Percentiles rank a stretch among this genome's conserved stretches.
Evolutionary conservation across 2,329 filamentous ascomycete genomes (phyloP).

Genomic region (Huntiella bhutanensis): DNA sequence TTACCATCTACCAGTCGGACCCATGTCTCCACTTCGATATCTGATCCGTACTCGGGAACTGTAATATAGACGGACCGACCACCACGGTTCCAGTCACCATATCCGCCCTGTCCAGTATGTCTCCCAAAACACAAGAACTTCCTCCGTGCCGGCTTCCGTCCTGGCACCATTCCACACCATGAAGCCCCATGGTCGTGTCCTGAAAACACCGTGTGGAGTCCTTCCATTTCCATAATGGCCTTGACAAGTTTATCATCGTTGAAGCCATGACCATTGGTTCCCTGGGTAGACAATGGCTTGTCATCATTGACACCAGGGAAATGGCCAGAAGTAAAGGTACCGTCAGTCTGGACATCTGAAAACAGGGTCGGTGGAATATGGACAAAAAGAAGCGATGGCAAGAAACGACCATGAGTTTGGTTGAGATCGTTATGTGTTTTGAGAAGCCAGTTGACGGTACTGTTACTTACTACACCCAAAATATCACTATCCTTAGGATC

Average conservation of each 20-base stretch:
- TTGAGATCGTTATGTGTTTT: conserved; percentile 5
- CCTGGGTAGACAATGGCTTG: conserved; percentile 15
- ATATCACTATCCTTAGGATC: background rate
- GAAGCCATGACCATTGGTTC: conserved; percentile 15
- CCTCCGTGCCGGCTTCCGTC: conserved; percentile 12
- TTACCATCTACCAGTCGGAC: conserved; percentile 38
- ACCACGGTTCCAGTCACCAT: conserved; percentile 44
- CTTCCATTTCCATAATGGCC: conserved; percentile 27
- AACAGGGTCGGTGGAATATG: conserved; percentile 26
- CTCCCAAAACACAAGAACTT: conserved; percentile 36
- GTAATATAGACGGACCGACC: conserved; percentile 28
- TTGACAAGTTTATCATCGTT: conserved; percentile 33
- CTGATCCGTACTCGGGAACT: conserved; percentile 14
- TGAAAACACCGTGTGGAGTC: conserved; percentile 30
- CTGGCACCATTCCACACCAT: conserved; percentile 20
- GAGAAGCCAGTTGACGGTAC: conserved; percentile 7
- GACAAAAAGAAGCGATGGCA: conserved; percentile 30
- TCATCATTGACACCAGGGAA: conserved; percentile 19
- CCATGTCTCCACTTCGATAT: conserved; percentile 35
- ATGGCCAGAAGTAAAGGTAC: conserved; percentile 16
- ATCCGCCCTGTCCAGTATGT: conserved; percentile 52
- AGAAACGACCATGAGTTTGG: conserved; percentile 11
- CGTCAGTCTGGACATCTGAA: conserved; percentile 12
- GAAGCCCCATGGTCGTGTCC: conserved; percentile 37
- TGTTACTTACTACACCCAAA: conserved; percentile 5